Evolutionary conservation across 768 basidiomycete genomes (phyloP), one percentile per base, ranked within the genome.

Genomic region (Tulasnella sp.): DNA sequence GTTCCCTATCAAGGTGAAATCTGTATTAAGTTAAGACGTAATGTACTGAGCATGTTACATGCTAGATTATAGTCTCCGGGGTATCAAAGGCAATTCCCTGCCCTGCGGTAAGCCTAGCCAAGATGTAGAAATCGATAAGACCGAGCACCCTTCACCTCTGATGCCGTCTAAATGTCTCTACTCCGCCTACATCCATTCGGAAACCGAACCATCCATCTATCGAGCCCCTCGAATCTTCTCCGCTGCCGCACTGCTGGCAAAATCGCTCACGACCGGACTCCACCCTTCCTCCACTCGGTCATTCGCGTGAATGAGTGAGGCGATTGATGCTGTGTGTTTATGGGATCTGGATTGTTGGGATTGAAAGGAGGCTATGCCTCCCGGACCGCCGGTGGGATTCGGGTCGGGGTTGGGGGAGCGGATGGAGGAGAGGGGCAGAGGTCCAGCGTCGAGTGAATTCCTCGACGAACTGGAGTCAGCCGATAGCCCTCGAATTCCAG

Each of bases 271-370:
- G 83, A 91, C 88, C 6, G 90, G 88, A 79, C 90, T 91, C 91
- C 91, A 92, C 1, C 89, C 90, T 75, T 91, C 92, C 77, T 89
- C 90, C n/a, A 86, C 87, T 65, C 90, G 80, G 76, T 93, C 90
- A 42, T 91, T 90, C 5, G 88, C 86, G 9, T 90, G 83, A 70
- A 93, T 91, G 73, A 93, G 80, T 77, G 90, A 92, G 14, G 89
- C 90, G 75, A 94, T 94, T 75, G 89, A 91, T 26, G 92, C 92
- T 1, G 91, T 93, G 77, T 93, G 92, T 40, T 86, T 81, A 79
- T 93, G 92, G 36, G 82, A 84, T 75, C 83, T 83, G 68, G 36
- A 41, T 37, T 69, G 69, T n/a, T 42, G 41, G 42, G 34, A 26
- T 42, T 52, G 41, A 42, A 52, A 42, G 16, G 44, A 52, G 29